Evolutionary conservation across 495 filamentous ascomycete genomes (phyloP), one percentile per base, ranked within the genome.

Genomic region (Oleoguttula mirabilis): DNA sequence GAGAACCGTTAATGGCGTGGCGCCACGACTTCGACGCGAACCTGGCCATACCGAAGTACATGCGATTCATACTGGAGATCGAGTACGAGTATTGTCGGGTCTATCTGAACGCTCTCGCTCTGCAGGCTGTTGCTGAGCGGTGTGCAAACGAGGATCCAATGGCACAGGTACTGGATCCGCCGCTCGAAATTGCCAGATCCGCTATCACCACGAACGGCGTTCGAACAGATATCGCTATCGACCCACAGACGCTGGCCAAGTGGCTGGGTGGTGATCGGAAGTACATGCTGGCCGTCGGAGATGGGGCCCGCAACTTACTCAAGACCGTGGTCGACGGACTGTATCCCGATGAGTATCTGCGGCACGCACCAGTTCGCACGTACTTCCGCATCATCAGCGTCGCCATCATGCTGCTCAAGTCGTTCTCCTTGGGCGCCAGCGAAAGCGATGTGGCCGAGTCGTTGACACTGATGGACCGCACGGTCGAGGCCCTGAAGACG

Each of bases 361-460:
- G 84, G 56, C 88, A 95, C 55, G 85, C 84, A 0, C 88, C 90
- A 0, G 88, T 95, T 16, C 71, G 90, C 32, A 94, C 92, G 0
- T 93, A 87, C 55, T 92, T 95, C 67, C 78, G 90, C 35, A 93
- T 98, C 55, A 74, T 96, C 51, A 87, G 82, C 41, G 88, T 84
- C 17, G 86, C 88, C 54, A 94, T 95, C 71, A 94, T 98, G 59
- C 70, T 96, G 31, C 76, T 98, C 32, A 85, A 85, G 75, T 93
- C 88, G 0, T 95, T 98, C 57, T 90, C 87, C 5, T 72, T 96
- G 2, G 90, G 90, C 16, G 88, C 87, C 2, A 80, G 82, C 34
- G 86, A 90, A 64, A 79, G 80, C 44, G 88, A 95, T 47, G 84
- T 94, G 10, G 75, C 80, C 43, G 64, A 82, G 17, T 88, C 82